phyloP scores from a whole-genome alignment of 768 basidiomycete genomes.

The Russula foetens region DNA sequence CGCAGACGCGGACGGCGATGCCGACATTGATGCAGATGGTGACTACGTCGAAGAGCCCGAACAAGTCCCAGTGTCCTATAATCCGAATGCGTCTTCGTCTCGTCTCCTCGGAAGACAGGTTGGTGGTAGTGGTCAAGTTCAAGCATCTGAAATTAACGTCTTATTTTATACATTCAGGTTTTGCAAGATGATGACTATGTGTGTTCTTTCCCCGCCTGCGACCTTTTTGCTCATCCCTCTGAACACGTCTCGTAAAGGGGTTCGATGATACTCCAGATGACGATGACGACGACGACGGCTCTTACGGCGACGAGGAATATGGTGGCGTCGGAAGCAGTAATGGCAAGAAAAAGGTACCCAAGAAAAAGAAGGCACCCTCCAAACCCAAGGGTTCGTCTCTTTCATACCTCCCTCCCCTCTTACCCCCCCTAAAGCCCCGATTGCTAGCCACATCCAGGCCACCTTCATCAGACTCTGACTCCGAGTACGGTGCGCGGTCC shows the following conservation, averaged over 20 bases:
- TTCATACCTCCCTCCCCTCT: conserved; percentile 6
- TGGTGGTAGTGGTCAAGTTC: conserved; percentile 20
- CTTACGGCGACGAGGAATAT: conserved; percentile 73
- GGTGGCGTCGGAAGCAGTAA: conserved; percentile 25
- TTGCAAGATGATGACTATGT: conserved; percentile 43
- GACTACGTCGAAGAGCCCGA: conserved; percentile 44
- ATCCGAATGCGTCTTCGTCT: conserved; percentile 34
- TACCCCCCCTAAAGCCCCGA: conserved; percentile 18
- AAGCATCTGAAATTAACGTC: conserved; percentile 7
- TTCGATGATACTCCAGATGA: conserved; percentile 47
- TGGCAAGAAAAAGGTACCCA: conserved; percentile 56
- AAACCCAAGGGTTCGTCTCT: conserved; percentile 50
- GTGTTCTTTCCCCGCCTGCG: conserved; percentile 27
- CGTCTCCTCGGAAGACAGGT: conserved; percentile 27
- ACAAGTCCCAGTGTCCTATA: conserved; percentile 31
- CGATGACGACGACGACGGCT: conserved; percentile 63
- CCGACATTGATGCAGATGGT: conserved; percentile 57
- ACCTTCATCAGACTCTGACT: conserved; percentile 70
- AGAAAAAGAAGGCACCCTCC: conserved; percentile 58
- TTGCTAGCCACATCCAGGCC: conserved; percentile 39
- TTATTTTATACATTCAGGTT: conserved; percentile 24
- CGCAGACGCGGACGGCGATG: conserved; percentile 40
- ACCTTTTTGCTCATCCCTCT: conserved; percentile 20
- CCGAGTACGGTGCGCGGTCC: conserved; percentile 77
- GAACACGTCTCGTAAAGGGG: conserved; percentile 34